Evolutionary conservation across 345 rosid genomes (phyloP).

Genomic region (thale cress (Arabidopsis thaliana)): TAIR10.1 NC_003076.8:20323501-20324000

Average conservation of each 20-base stretch:
- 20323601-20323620: neutral
- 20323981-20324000: constrained; percentile 7
- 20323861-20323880: no score
- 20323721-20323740: no score
- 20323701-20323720: neutral
- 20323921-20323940: constrained; percentile 1
- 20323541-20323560: constrained; percentile 15
- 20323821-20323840: no score
- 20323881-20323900: no score
- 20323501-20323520: constrained; percentile 55
- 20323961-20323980: constrained; percentile 2
- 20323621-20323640: neutral
- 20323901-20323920: no score
- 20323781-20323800: no score
- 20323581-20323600: neutral
- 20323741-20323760: no score
- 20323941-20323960: neutral
- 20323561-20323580: neutral
- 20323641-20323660: neutral
- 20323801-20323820: no score
- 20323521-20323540: constrained; percentile 28
- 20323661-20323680: neutral
- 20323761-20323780: no score
- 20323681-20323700: neutral
- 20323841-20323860: no score